Evolutionary conservation across 768 basidiomycete genomes (phyloP).

Genomic region (Serendipita vermifera): DNA sequence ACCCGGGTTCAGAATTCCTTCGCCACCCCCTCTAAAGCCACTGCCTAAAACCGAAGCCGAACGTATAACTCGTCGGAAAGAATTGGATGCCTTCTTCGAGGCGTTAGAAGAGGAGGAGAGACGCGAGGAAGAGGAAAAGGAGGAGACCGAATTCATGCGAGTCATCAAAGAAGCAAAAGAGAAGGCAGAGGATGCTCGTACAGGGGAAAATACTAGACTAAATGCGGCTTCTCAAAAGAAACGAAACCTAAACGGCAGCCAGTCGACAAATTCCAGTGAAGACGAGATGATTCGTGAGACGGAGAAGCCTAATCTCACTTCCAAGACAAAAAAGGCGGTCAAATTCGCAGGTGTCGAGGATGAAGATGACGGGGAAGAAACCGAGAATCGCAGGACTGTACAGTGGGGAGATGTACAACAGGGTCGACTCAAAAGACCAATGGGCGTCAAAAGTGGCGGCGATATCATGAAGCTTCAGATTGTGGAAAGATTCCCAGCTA

Average conservation of each 20-base stretch:
- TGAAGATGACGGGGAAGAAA: neutral
- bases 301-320: too few relatives aligned
- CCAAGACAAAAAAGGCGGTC: neutral
- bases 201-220: neutral
- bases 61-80: neutral
- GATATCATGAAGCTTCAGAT: conserved; percentile 5
- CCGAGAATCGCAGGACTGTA: too few relatives aligned
- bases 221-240: neutral
- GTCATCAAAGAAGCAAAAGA: conserved; percentile 6
- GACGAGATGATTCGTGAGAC: too few relatives aligned
- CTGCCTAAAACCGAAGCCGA: conserved; percentile 10
- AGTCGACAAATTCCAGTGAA: too few relatives aligned
- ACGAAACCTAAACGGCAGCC: neutral
- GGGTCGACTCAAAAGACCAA: neutral
- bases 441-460: neutral
- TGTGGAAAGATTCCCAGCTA: neutral
- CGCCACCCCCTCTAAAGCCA: neutral
- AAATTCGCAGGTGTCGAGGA: neutral
- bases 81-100: conserved; percentile 16
- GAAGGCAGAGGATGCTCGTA: neutral
- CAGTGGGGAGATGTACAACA: neutral
- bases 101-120: conserved; percentile 49
- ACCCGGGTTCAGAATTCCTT: conserved; percentile 10
- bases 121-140: conserved; percentile 19
- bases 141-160: conserved; percentile 10